Evolutionary conservation across 441 rosid species (phyloP).

Genomic region (Pelargonium australe): DNA sequence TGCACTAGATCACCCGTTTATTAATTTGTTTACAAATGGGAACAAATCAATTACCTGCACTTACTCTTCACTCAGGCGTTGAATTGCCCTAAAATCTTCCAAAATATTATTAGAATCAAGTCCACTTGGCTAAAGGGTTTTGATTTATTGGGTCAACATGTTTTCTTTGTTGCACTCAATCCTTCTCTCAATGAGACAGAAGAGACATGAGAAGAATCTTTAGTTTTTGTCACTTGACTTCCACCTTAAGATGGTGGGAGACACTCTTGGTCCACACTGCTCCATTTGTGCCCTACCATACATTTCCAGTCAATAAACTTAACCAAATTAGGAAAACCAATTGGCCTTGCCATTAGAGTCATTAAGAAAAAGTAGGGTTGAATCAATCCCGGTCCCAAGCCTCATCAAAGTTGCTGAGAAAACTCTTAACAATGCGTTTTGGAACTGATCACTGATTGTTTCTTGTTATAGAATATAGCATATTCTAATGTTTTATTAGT

Average conservation of each 20-base stretch:
- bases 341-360: slow-evolving; percentile 22
- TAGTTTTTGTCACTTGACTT: slow-evolving; percentile 23
- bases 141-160: slow-evolving; percentile 23
- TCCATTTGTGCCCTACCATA: slow-evolving; percentile 35
- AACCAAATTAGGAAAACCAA: slow-evolving; percentile 14
- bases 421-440: slow-evolving; percentile 1
- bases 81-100: slow-evolving; percentile 18
- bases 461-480: neutral
- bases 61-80: slow-evolving; percentile 18
- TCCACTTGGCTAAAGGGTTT: slow-evolving; percentile 25
- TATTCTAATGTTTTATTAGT: neutral
- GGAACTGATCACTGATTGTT: neutral
- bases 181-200: slow-evolving; percentile 27
- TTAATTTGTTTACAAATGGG: neutral
- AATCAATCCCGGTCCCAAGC: slow-evolving; percentile 23
- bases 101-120: slow-evolving; percentile 22
- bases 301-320: slow-evolving; percentile 27
- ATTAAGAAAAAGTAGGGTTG: neutral
- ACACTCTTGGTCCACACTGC: slow-evolving; percentile 49
- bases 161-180: slow-evolving; percentile 19
- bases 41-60: slow-evolving; percentile 1
- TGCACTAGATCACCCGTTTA: no score
- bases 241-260: slow-evolving; percentile 38
- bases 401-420: slow-evolving; percentile 20
- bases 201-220: slow-evolving; percentile 31